Evolutionary conservation across 2,329 filamentous ascomycete genomes (phyloP), one percentile per base, ranked within the genome.

Genomic region (Fusarium fujikuroi): DNA sequence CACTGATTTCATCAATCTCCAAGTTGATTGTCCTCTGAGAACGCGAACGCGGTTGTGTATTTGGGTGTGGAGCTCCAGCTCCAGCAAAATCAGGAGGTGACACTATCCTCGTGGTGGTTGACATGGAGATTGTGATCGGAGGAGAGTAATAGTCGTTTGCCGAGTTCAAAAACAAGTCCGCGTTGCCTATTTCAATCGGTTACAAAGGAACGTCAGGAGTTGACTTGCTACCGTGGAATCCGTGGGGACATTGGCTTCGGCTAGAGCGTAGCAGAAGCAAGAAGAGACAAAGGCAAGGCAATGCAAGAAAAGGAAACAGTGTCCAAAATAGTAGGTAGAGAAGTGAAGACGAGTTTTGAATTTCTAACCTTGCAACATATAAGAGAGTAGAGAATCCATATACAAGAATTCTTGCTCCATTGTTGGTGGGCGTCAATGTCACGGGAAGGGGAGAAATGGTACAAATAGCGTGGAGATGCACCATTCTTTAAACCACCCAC

Each of bases 341-440:
- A 50, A 36, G 53, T 46, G 37, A 43, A 43, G 60, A 47, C 43
- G 46, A 34, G 12, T 34, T 50, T 34, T 34, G 25, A 58, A 21
- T 46, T 46, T 76, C 76, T 78, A 78, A 78, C 76, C 76, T 77
- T 76, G 76, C 56, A 77, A 40, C 53, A 75, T 46, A 53, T 70
- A 71, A 46, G 72, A 62, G 61, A 78, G 64, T 28, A 72, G 42
- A 30, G 71, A 71, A 58, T 75, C 74, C 74, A 78, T 72, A 57
- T 74, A 70, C 34, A 73, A 68, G 60, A 73, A 67, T 49, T 63
- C 69, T 43, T 60, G 72, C 69, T 78, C 76, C 76, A 78, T 78
- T 63, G 64, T 73, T 70, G 71, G 66, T 63, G 63, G 65, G 49
- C 58, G 37, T 44, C 21, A 32, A 66, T 40, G 70, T 77, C 70